Base-by-base conservation (phyloP, 805 yeast species). In the Yarrowia divulgata region DNA sequence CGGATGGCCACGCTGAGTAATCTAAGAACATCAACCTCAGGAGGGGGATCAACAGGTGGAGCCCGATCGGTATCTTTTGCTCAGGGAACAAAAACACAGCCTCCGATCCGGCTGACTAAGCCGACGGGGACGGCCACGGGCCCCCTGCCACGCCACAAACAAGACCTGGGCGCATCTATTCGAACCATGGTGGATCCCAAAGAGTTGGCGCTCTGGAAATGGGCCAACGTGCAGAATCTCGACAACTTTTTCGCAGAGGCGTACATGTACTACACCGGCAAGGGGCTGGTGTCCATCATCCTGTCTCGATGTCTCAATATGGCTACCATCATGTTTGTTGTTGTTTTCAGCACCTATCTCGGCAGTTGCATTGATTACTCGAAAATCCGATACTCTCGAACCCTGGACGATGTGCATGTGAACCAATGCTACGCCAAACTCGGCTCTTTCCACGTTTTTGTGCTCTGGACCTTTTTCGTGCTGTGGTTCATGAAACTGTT, bases 221-320 rank as follows among this genome's bases (percentile, higher is more conserved):
- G 99, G 98, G 97, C 98, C 0, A 95, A 95, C 75, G 91, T 95
- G 32, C 91, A 90, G 73, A 95, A 95, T 77, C 83, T 95, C 77
- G 99, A 95, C 79, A 85, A 87, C 57, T 95, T 94, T 74, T 81
- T 95, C 19, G 87, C 87, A 67, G 97, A 94, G 73, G 81, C 93
- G 12, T 95, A 95, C 78, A 83, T 84, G 64, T 95, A 93, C 76
- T 95, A 90, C 77, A 80, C 89, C 35, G 97, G 96, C 2, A 91
- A 89, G 76, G 99, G 99, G 0, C 84, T 89, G 70, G 82, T 84
- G 60, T 91, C 97, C 76, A 91, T 94, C n/a, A 77, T 91, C 13
- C 77, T 92, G 37, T 82, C 88, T 19, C 85, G 89, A 57, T 71
- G 84, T 1, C 83, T 90, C 60, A 97, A 92, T 72, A 80, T 94